A percentile compares a stretch with the other conserved stretches of the same genome.
phyloP scores from a whole-genome alignment of 352 stramenopile genomes.

The Stramenopiles sp. region DNA sequence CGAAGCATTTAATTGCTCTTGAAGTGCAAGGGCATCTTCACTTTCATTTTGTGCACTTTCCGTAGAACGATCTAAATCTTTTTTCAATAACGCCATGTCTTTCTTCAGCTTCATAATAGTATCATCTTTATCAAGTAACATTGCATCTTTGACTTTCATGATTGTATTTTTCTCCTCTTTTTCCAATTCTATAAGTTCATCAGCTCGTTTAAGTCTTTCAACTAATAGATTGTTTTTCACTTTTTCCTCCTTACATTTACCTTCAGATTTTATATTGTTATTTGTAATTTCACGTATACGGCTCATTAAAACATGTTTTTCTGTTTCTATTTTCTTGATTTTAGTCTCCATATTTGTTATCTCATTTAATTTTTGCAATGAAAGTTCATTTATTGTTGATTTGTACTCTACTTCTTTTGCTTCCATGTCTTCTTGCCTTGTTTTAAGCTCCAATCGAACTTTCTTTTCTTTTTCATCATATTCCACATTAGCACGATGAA shows the following conservation, averaged over 20 bases:
- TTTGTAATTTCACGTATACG: neutral
- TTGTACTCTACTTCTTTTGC: too few relatives aligned
- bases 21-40: neutral
- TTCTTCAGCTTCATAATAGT: neutral
- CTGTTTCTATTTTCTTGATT: neutral
- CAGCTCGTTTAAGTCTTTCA: neutral
- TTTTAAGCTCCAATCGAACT: neutral
- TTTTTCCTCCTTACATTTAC: neutral
- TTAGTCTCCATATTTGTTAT: neutral
- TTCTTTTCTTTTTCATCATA: neutral
- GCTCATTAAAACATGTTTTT: neutral
- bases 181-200: neutral
- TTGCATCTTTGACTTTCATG: neutral
- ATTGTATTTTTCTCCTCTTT: neutral
- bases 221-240: neutral
- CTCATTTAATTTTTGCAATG: neutral
- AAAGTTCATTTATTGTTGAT: too few relatives aligned
- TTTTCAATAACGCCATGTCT: too few relatives aligned
- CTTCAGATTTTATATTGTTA: conserved; percentile 1
- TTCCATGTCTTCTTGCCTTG: neutral
- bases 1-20: neutral
- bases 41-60: neutral
- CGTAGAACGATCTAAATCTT: neutral
- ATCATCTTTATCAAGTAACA: neutral
- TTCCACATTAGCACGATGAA: neutral